Base-by-base conservation (phyloP, 2,329 filamentous ascomycete genomes). In the Simplicillium sp. region DNA sequence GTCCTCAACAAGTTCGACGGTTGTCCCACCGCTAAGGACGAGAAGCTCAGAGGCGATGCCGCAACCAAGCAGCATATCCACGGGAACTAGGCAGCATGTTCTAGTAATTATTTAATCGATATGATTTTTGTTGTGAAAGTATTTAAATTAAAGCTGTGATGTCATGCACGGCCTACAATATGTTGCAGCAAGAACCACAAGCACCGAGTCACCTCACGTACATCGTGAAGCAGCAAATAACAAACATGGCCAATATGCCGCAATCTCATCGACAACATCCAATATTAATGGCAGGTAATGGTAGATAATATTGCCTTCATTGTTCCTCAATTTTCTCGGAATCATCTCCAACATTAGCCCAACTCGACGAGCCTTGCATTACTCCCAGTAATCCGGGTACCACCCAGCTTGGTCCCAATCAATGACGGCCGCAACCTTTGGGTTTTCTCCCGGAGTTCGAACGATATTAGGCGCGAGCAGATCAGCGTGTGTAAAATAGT, bases 1-100 rank as follows among this genome's bases (percentile, higher is more conserved):
- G 51, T 54, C 34, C 67, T 74, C 37, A 73, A 78, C 38, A 72
- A 73, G 31, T 82, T 80, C 44, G 70, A 73, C 34, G 80, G 81
- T 11, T 77, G 80, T 47, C 79, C 79, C 4, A 67, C 70, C 38
- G 14, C 41, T 11, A 44, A 41, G 32, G 42, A 44, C 17, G 41
- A 44, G 32, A 31, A 20, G 3, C 42, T 44, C 2, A 20, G 38
- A 31, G 39, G 34, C 16, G 36, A 41, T 12, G 7, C 34, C 8
- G 12, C 12, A 6, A n/a, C 18, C 16, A 28, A 20, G 16, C 7
- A 20, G 17, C 38, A 38, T 7, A 28, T 36, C 5, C 42, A 44
- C 17, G 38, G 37, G 11, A 16, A 35, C 16, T 36, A 17, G 16
- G 9, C 6, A 25, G 9, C 20, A 25, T 5, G 6, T 25, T 25